Evolutionary conservation across 1,284 basidiomycete genomes (phyloP).

Genomic region (Retiboletus flavoniger): DNA sequence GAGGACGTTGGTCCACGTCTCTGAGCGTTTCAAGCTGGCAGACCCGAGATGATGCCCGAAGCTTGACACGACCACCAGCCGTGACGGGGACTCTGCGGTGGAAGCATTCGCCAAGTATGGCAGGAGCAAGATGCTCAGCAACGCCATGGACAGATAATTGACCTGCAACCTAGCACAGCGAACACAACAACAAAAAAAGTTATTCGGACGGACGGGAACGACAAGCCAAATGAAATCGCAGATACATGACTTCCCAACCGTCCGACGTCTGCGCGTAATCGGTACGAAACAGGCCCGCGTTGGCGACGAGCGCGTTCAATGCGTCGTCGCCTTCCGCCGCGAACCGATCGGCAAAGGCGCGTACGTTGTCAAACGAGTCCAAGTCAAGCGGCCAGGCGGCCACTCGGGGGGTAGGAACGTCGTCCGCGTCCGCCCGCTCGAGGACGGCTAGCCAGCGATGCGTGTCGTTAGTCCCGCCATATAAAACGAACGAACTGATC

Average conservation of each 20-base stretch:
- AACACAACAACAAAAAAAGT: background rate
- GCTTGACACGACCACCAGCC: constrained; percentile 26
- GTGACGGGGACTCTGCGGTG: constrained; percentile 8
- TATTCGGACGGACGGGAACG: background rate
- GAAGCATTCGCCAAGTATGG: constrained; percentile 20
- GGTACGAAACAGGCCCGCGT: constrained; percentile 14
- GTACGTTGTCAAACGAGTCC: constrained; percentile 16
- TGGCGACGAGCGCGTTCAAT: constrained; percentile 23
- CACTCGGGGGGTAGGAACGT: background rate
- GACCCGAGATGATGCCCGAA: constrained; percentile 11
- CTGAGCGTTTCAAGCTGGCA: constrained; percentile 2
- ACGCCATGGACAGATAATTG: constrained; percentile 27
- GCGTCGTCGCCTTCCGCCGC: constrained; percentile 6
- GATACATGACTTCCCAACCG: constrained; percentile 25
- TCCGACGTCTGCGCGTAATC: constrained; percentile 19
- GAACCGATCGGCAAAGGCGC: constrained; percentile 20
- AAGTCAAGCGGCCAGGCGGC: constrained; percentile 20
- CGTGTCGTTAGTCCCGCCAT: background rate
- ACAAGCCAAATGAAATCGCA: background rate
- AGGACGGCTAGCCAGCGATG: constrained; percentile 5
- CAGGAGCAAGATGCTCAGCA: constrained; percentile 23
- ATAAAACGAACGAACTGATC: too few relatives aligned
- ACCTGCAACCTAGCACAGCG: constrained; percentile 24
- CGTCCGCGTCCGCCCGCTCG: background rate
- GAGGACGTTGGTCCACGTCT: constrained; percentile 13